Evolutionary conservation across 129 eudicot species (phyloP), one percentile per base, ranked within the genome.

Genomic region (Tagetes patula): DNA sequence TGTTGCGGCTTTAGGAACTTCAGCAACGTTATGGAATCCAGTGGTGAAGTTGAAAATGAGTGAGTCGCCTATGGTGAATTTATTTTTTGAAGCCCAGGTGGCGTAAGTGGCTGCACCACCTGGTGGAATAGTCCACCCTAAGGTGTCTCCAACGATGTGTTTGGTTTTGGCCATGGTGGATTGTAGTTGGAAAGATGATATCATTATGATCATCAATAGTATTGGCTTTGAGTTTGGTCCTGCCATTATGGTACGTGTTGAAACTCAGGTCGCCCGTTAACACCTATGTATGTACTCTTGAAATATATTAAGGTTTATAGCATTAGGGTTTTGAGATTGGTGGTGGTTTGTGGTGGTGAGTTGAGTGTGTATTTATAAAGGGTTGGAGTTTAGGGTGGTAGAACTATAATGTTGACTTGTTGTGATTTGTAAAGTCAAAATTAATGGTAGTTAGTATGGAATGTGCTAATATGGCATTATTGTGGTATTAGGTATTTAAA

Each of bases 31-130:
- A 45, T 91, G 97, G 1, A 14, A 7, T 47, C 79, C 79, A 0
- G 79, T 80, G 6, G 81, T 20, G 66, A 85, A 91, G 79, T 86
- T 87, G 49, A 87, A 91, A 8, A 84, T 68, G 10, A 85, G 73
- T 63, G 65, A 56, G 48, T 81, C 89, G 4, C 84, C 85, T 7
- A 72, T 73, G 27, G 37, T 33, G 70, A 79, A 82, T 8, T 43
- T 69, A 6, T 58, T 74, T 56, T 62, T 69, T 14, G 87, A 62
- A 54, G 86, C 85, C 87, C 85, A 85, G 3, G 81, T 36, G 73
- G 83, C 14, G 59, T 75, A 82, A 9, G 73, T 36, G 36, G 78
- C 61, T 0, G 70, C 74, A 1, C 84, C 77, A 1, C 65, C 65
- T 0, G 55, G 58, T 4, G 86, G 84, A 34, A 60, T 65, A 2